phyloP scores from a whole-genome alignment of 2,329 filamentous ascomycete genomes.

The Scorias spongiosa region DNA sequence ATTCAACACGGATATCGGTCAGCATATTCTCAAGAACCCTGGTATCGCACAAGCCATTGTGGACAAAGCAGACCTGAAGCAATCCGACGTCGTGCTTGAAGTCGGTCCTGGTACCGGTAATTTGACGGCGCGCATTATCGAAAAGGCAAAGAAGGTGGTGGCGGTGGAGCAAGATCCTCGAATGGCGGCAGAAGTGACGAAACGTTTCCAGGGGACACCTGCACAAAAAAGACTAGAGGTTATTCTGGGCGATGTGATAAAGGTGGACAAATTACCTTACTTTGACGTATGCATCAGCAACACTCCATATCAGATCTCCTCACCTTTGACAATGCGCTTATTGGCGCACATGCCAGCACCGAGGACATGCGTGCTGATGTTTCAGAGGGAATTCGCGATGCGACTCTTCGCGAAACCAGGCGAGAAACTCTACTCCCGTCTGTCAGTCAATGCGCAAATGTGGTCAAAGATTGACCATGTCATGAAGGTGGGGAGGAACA shows the following conservation, averaged over 20 bases:
- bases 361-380: conserved; percentile 79
- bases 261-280: conserved; percentile 56
- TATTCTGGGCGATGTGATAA: conserved; percentile 83
- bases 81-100: conserved; percentile 79
- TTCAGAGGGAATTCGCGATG: conserved; percentile 88
- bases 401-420: conserved; percentile 76
- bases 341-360: conserved; percentile 70
- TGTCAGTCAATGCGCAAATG: conserved; percentile 88
- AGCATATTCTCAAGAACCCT: conserved; percentile 87
- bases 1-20: conserved; percentile 83
- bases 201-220: conserved; percentile 81
- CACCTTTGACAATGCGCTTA: conserved; percentile 80
- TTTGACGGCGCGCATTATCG: conserved; percentile 75
- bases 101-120: conserved; percentile 84
- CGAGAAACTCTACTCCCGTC: conserved; percentile 77
- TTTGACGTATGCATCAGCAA: conserved; percentile 78
- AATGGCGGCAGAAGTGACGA: conserved; percentile 90
- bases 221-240: conserved; percentile 74
- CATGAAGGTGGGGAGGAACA: conserved; percentile 91
- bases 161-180: conserved; percentile 88
- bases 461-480: conserved; percentile 60
- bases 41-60: conserved; percentile 72
- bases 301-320: conserved; percentile 69
- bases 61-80: conserved; percentile 76
- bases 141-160: conserved; percentile 69